A percentile compares a stretch with the other conserved stretches of the same genome.
Conservation (phyloP, 805 yeast species). For the Wickerhamomyces alni region DNA sequence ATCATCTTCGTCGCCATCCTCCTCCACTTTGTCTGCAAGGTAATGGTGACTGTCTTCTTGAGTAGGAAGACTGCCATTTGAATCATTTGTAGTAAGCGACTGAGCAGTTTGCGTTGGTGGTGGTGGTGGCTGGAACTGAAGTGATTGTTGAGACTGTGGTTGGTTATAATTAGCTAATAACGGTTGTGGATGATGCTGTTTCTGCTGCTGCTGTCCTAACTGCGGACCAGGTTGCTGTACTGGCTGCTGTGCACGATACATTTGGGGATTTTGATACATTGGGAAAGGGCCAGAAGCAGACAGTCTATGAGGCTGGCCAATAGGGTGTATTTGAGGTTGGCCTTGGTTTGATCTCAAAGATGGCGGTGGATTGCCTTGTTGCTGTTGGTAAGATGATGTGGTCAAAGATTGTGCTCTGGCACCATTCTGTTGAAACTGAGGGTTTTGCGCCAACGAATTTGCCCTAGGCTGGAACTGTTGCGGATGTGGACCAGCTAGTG, state of each 20-base stretch:
- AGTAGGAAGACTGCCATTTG: too few species aligned
- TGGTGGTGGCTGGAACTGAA: too few species aligned
- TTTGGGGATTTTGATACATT: neutral
- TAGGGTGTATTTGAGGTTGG: too few species aligned
- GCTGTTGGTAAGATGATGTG: slow-evolving; percentile 10
- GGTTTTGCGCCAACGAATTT: slow-evolving; percentile 10
- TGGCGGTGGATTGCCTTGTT: neutral
- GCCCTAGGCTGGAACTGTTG: slow-evolving; percentile 10
- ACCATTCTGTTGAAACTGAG: slow-evolving; percentile 4
- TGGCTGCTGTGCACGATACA: neutral
- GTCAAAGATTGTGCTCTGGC: slow-evolving; percentile 19
- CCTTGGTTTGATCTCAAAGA: neutral
- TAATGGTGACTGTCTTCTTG: slow-evolving; percentile 13
- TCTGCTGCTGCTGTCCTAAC: neutral
- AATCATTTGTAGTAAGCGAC: too few species aligned
- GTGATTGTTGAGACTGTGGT: slow-evolving; percentile 1
- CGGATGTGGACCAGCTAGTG: slow-evolving; percentile 34
- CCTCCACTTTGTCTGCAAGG: slow-evolving; percentile 18
- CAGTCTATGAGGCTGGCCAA: neutral
- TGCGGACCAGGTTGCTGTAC: too few species aligned
- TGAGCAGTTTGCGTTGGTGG: too few species aligned
- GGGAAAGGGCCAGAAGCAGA: neutral
- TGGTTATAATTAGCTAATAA: slow-evolving; percentile 2
- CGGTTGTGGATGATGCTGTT: neutral
- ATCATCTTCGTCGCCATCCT: slow-evolving; percentile 6